phyloP scores from a whole-genome alignment of 768 basidiomycete genomes.

The Amanita subjunquillea region DNA sequence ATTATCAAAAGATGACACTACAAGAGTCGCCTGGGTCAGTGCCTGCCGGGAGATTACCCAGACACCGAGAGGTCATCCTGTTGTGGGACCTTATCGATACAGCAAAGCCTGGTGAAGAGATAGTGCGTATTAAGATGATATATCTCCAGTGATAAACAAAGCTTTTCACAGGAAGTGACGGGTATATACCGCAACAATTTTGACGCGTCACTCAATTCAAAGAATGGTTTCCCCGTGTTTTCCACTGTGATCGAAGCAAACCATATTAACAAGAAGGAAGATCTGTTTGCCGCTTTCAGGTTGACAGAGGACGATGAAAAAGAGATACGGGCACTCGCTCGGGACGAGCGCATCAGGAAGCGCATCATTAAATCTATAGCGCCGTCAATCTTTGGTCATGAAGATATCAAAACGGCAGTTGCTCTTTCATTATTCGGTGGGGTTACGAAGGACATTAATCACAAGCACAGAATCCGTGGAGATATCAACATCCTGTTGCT shows the following conservation, averaged over 20 bases:
- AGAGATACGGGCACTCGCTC: constrained; percentile 77
- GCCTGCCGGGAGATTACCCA: constrained; percentile 91
- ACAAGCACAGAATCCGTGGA: constrained; percentile 92
- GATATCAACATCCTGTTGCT: constrained; percentile 96
- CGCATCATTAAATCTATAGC: constrained; percentile 98
- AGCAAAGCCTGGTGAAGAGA: constrained; percentile 97
- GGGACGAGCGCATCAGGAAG: constrained; percentile 92
- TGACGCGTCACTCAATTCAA: constrained; percentile 93
- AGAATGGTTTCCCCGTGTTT: constrained; percentile 99
- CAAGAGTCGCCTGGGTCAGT: constrained; percentile 98
- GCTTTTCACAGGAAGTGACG: constrained; percentile 71
- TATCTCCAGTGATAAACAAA: constrained; percentile 7
- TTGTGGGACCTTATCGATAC: constrained; percentile 98
- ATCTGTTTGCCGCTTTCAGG: constrained; percentile 95
- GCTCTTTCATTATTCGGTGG: constrained; percentile 94
- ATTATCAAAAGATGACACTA: constrained; percentile 97
- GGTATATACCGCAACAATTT: constrained; percentile 99
- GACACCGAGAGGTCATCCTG: constrained; percentile 93
- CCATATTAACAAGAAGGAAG: constrained; percentile 98
- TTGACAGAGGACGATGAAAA: constrained; percentile 96
- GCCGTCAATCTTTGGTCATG: constrained; percentile 98
- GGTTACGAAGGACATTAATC: constrained; percentile 90
- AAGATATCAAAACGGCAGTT: constrained; percentile 96
- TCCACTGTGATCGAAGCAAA: constrained; percentile 98
- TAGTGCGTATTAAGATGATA: constrained; percentile 36